phyloP scores from a whole-genome alignment of 495 filamentous ascomycete species.

The Cairneyella variabilis region DNA sequence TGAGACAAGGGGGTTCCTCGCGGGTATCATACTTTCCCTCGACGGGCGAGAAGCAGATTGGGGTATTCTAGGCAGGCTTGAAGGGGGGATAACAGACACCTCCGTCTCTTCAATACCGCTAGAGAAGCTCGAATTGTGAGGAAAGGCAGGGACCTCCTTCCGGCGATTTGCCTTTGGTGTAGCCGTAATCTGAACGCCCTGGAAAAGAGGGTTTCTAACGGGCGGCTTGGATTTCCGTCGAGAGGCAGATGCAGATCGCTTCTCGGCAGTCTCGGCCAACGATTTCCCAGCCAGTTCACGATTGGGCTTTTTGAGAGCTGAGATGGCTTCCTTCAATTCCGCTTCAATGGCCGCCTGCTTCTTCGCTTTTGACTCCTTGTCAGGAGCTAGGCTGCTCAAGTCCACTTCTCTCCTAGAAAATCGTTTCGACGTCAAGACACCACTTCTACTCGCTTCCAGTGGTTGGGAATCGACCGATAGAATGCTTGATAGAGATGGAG shows the following conservation, averaged over 20 bases:
- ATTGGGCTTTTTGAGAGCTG: conserved; percentile 81
- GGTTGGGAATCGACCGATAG: conserved; percentile 31
- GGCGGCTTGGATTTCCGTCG: conserved; percentile 60
- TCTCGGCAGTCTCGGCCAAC: conserved; percentile 66
- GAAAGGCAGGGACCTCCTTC: conserved; percentile 37
- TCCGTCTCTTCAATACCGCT: conserved; percentile 22
- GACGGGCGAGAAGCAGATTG: conserved; percentile 19
- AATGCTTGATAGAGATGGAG: conserved; percentile 46
- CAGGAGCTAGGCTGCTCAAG: conserved; percentile 46
- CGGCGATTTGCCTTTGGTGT: conserved; percentile 62
- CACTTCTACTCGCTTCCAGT: conserved; percentile 34
- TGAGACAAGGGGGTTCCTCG: conserved; percentile 11
- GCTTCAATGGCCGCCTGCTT: conserved; percentile 74
- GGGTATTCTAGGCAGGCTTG: conserved; percentile 26
- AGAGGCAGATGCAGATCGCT: conserved; percentile 41
- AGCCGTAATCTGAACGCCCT: conserved; percentile 69
- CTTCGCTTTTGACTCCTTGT: conserved; percentile 59
- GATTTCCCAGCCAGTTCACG: conserved; percentile 70
- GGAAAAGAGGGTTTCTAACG: conserved; percentile 50
- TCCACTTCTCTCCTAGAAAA: conserved; percentile 68
- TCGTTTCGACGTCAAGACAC: conserved; percentile 55
- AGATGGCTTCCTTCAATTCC: conserved; percentile 80
- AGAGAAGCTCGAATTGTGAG: conserved; percentile 10
- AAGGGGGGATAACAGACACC: conserved; percentile 20
- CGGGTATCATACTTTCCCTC: neutral